A percentile compares a stretch with the other conserved stretches of the same genome.
Conservation (phyloP, 768 basidiomycete species). For the Leccinum subgranulosum region DNA sequence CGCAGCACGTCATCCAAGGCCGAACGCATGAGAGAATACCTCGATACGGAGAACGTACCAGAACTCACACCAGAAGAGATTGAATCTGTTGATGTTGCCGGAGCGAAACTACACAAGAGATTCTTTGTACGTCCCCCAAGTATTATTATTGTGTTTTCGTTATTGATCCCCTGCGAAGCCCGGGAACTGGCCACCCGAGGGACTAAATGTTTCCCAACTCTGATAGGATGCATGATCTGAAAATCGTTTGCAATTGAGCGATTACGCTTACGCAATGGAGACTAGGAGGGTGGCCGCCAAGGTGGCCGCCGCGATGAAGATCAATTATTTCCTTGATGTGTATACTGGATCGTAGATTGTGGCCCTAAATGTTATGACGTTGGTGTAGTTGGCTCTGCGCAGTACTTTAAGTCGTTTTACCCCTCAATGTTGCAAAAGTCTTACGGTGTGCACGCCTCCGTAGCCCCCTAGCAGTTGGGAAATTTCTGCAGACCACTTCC, state of each 20-base stretch:
- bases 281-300: not conserved
- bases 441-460: no score
- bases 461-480: no score
- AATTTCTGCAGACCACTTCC: no score
- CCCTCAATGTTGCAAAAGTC: no score
- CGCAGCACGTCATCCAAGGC: constrained; percentile 34
- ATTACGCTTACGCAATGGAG: not conserved
- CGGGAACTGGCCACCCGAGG: constrained; percentile 20
- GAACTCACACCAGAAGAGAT: constrained; percentile 27
- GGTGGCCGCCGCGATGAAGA: not conserved
- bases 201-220: not conserved
- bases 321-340: not conserved
- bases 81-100: constrained; percentile 23
- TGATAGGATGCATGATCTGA: not conserved
- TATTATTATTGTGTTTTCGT: not conserved
- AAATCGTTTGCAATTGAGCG: not conserved
- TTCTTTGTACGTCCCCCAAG: constrained; percentile 22
- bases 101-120: constrained; percentile 22
- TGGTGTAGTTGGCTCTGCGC: no score
- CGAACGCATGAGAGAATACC: constrained; percentile 32
- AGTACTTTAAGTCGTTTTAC: no score
- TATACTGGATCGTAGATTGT: not conserved
- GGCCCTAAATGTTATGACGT: not conserved
- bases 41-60: constrained; percentile 28
- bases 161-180: constrained; percentile 10